Conservation (phyloP, 495 filamentous ascomycete species). For the Delitschia confertaspora region DNA sequence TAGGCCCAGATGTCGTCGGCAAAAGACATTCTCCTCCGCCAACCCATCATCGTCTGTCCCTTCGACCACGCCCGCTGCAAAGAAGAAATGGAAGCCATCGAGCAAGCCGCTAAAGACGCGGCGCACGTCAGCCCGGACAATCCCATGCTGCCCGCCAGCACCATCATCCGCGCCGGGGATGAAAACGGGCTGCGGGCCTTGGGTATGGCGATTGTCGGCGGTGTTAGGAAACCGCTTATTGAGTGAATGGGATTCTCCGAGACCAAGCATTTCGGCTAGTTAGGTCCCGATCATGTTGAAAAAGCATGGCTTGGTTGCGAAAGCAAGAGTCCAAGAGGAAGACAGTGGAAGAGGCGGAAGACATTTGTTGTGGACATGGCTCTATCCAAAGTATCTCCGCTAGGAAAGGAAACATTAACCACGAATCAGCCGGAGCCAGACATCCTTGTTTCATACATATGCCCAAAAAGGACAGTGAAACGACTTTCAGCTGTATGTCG, state of each 20-base stretch:
- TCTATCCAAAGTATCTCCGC: no score
- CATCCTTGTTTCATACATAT: no score
- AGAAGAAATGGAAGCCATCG: slow-evolving; percentile 96
- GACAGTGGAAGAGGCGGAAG: no score
- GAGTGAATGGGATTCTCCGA: slow-evolving; percentile 52
- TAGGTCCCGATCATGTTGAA: no score
- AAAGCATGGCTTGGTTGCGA: no score
- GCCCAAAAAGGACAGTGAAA: no score
- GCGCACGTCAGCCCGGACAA: slow-evolving; percentile 78
- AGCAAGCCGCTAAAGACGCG: slow-evolving; percentile 88
- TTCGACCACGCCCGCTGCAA: slow-evolving; percentile 92
- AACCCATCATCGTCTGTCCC: slow-evolving; percentile 93
- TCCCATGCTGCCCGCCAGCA: slow-evolving; percentile 73
- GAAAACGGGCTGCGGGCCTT: slow-evolving; percentile 64
- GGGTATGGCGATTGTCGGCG: slow-evolving; percentile 77
- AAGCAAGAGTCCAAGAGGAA: no score
- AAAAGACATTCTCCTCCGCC: slow-evolving; percentile 79
- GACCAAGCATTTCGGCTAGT: no score
- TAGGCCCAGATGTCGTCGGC: slow-evolving; percentile 88
- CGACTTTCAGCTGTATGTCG: no score
- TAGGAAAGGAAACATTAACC: no score
- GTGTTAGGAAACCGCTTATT: slow-evolving; percentile 80
- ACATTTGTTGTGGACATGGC: no score
- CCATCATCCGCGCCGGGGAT: slow-evolving; percentile 72
- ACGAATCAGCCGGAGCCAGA: no score